Evolutionary conservation across 2,329 filamentous ascomycete species (phyloP).

Genomic region (Cordyceps sp.): DNA sequence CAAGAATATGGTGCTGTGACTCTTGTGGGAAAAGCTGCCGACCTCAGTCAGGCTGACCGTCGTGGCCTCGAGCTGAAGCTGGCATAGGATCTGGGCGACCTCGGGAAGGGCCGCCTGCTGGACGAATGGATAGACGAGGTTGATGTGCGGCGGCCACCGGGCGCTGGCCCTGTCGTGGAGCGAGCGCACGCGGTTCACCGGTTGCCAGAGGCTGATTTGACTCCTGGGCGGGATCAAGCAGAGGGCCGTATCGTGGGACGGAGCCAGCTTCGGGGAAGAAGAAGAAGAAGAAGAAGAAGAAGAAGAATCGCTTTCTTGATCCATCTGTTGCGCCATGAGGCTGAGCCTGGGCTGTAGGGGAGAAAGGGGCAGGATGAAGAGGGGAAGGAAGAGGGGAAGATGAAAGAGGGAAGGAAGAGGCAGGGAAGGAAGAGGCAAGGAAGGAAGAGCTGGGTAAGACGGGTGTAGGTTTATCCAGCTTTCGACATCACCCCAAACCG

Average conservation of each 20-base stretch:
- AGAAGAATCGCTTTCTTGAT: too few relatives aligned
- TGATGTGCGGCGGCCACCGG: constrained; percentile 52
- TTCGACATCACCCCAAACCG: too few relatives aligned
- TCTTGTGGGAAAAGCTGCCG: constrained; percentile 30
- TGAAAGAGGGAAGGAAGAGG: too few relatives aligned
- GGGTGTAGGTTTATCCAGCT: too few relatives aligned
- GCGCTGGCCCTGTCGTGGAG: constrained; percentile 44
- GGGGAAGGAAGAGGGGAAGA: too few relatives aligned
- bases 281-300: too few relatives aligned
- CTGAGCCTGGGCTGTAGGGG: too few relatives aligned
- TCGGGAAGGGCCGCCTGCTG: constrained; percentile 23
- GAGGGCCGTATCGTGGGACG: constrained; percentile 37
- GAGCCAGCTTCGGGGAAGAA: too few relatives aligned
- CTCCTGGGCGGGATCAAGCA: constrained; percentile 37
- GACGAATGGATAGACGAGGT: constrained; percentile 51
- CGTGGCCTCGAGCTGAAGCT: constrained; percentile 4
- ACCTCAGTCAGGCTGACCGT: constrained; percentile 20
- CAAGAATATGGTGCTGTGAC: constrained; percentile 32
- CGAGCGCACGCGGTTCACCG: constrained; percentile 37
- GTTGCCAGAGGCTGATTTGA: constrained; percentile 20
- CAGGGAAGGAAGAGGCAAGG: too few relatives aligned
- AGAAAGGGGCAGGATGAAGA: too few relatives aligned
- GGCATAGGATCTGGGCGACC: constrained; percentile 18
- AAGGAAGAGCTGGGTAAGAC: too few relatives aligned
- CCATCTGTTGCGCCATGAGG: too few relatives aligned